Evolutionary conservation across 192 early-diverging fungal genomes (phyloP).

Genomic region (Rhizophlyctis rosea): DNA sequence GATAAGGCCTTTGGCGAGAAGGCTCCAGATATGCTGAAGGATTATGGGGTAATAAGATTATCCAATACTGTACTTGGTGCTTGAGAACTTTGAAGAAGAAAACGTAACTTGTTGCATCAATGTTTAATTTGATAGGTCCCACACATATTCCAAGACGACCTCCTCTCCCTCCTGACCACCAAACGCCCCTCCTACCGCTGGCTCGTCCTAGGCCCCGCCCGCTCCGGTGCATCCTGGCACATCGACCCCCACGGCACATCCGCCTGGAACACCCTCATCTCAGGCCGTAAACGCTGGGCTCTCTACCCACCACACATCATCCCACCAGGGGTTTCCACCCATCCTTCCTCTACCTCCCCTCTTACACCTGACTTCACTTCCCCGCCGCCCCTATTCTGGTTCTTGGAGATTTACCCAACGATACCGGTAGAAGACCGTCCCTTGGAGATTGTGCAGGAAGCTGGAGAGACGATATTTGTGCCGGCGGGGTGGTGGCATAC

Average conservation of each 20-base stretch:
- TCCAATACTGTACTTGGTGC: too few relatives aligned
- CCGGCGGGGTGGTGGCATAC: constrained; percentile 39
- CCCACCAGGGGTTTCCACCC: constrained; percentile 21
- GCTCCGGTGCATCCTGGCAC: constrained; percentile 36
- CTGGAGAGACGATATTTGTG: constrained; percentile 35
- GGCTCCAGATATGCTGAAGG: constrained; percentile 12
- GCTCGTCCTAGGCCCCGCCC: constrained; percentile 30
- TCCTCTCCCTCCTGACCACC: constrained; percentile 16
- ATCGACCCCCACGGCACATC: constrained; percentile 22
- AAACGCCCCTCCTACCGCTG: constrained; percentile 25
- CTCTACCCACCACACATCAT: constrained; percentile 27
- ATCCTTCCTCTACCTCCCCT: background rate
- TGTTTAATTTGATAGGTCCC: constrained; percentile 14
- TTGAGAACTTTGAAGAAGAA: too few relatives aligned
- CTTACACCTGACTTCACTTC: constrained; percentile 7
- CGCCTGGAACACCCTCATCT: constrained; percentile 19
- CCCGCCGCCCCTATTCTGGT: constrained; percentile 24
- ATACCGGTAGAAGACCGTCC: constrained; percentile 22
- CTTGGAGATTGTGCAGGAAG: constrained; percentile 28
- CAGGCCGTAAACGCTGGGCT: constrained; percentile 22
- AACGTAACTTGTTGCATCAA: background rate
- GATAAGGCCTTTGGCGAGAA: constrained; percentile 25
- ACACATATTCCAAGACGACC: constrained; percentile 27
- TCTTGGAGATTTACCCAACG: constrained; percentile 30
- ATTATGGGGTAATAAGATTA: constrained; percentile 21